phyloP scores from a whole-genome alignment of 1,139 yeast genomes.

The Pneumocystis oryctolagi region DNA sequence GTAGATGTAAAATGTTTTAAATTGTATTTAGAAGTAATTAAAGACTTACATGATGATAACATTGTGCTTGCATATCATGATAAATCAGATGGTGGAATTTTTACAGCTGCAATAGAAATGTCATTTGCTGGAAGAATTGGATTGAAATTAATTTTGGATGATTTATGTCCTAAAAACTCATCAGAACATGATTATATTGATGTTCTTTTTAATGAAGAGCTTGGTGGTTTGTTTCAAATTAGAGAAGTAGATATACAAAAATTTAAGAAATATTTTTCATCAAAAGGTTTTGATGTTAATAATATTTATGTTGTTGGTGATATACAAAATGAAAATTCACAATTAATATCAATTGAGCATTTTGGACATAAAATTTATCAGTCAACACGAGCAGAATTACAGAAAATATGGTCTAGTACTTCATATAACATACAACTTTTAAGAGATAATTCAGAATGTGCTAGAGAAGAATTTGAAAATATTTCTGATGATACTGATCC shows the following conservation, averaged over 20 bases:
- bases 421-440: constrained; percentile 80
- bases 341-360: constrained; percentile 35
- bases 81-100: constrained; percentile 91
- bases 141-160: constrained; percentile 30
- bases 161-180: constrained; percentile 3
- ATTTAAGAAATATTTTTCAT: constrained; percentile 41
- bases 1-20: constrained; percentile 51
- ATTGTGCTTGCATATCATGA: constrained; percentile 84
- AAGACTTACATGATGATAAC: constrained; percentile 51
- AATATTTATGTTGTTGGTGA: constrained; percentile 52
- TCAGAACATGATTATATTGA: constrained; percentile 23
- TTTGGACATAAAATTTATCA: constrained; percentile 36
- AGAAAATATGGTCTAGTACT: constrained; percentile 75
- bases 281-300: constrained; percentile 43
- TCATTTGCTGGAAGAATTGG: constrained; percentile 94
- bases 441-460: constrained; percentile 86
- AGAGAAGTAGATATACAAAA: constrained; percentile 35
- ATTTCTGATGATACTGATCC: constrained; percentile 76
- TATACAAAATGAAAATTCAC: constrained; percentile 38
- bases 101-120: constrained; percentile 81
- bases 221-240: constrained; percentile 94
- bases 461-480: constrained; percentile 67
- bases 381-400: constrained; percentile 54
- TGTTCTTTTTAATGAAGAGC: constrained; percentile 70
- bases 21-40: constrained; percentile 52